Conservation (phyloP, 1,284 basidiomycete species). For the Fomitopsis schrenkii region DNA sequence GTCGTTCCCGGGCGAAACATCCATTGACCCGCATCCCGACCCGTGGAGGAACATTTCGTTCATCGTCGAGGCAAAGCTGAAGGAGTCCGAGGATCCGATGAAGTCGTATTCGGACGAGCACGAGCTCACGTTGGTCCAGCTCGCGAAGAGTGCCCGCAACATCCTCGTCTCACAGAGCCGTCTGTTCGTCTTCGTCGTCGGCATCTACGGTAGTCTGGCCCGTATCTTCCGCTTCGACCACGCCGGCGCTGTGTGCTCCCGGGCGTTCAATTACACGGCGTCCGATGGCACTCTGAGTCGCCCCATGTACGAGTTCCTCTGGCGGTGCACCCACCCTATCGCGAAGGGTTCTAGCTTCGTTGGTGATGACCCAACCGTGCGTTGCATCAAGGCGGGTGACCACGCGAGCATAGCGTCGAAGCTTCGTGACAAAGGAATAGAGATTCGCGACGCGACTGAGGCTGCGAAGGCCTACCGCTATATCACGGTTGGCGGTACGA, state of each 20-base stretch:
- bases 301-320: slow-evolving; percentile 9
- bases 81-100: not conserved
- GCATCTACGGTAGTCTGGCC: slow-evolving; percentile 11
- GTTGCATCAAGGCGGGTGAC: too few relatives aligned
- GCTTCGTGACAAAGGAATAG: too few relatives aligned
- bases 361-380: slow-evolving; percentile 8
- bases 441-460: not conserved
- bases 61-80: not conserved
- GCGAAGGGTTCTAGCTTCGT: slow-evolving; percentile 2
- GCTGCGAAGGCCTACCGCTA: not conserved
- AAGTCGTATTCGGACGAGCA: not conserved
- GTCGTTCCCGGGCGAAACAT: not conserved
- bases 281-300: not conserved
- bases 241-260: slow-evolving; percentile 5
- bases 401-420: too few relatives aligned
- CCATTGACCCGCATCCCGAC: not conserved
- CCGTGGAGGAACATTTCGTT: not conserved
- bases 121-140: not conserved
- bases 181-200: slow-evolving; percentile 7
- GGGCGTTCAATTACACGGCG: slow-evolving; percentile 1
- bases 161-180: slow-evolving; percentile 8
- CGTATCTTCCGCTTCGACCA: slow-evolving; percentile 18
- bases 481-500: not conserved
- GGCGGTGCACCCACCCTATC: slow-evolving; percentile 10
- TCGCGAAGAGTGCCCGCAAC: slow-evolving; percentile 8